phyloP scores from a whole-genome alignment of 306 rosid genomes.

The Comarum palustre region DNA sequence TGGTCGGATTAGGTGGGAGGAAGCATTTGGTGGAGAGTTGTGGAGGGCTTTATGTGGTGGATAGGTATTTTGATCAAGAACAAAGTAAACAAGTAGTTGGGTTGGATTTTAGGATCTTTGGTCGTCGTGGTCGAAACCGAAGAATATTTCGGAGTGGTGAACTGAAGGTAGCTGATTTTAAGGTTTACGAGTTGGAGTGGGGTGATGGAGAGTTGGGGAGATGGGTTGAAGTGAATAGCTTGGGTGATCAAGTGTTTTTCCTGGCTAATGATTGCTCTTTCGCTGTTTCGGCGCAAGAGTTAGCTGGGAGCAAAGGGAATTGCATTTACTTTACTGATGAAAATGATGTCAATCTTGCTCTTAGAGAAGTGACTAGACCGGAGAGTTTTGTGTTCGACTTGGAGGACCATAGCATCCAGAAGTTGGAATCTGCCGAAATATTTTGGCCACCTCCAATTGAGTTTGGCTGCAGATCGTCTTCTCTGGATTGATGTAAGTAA shows the following conservation, averaged over 20 bases:
- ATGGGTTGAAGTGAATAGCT: conserved; percentile 38
- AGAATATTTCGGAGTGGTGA: background rate
- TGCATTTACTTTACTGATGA: conserved; percentile 40
- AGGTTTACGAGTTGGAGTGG: conserved; percentile 37
- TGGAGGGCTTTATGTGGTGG: conserved; percentile 63
- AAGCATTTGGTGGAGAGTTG: conserved; percentile 69
- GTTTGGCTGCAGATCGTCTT: background rate
- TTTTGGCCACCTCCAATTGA: conserved; percentile 31
- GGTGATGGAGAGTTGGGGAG: conserved; percentile 35
- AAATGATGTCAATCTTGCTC: conserved; percentile 3
- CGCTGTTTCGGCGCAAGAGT: conserved; percentile 18
- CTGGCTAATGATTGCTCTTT: conserved; percentile 35
- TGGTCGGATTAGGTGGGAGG: conserved; percentile 51
- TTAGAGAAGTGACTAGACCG: conserved; percentile 10
- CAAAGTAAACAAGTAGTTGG: background rate
- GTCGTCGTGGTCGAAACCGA: background rate
- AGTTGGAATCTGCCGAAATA: conserved; percentile 17
- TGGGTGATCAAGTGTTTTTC: conserved; percentile 32
- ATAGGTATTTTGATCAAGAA: conserved; percentile 38
- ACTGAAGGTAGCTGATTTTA: conserved; percentile 40
- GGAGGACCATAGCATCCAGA: conserved; percentile 30
- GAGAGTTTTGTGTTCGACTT: conserved; percentile 41
- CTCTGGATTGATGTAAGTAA: background rate
- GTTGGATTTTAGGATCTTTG: background rate
- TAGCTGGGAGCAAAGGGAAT: conserved; percentile 32